phyloP scores from a whole-genome alignment of 192 early-diverging fungal genomes.

The Lunasporangiospora selenospora region DNA sequence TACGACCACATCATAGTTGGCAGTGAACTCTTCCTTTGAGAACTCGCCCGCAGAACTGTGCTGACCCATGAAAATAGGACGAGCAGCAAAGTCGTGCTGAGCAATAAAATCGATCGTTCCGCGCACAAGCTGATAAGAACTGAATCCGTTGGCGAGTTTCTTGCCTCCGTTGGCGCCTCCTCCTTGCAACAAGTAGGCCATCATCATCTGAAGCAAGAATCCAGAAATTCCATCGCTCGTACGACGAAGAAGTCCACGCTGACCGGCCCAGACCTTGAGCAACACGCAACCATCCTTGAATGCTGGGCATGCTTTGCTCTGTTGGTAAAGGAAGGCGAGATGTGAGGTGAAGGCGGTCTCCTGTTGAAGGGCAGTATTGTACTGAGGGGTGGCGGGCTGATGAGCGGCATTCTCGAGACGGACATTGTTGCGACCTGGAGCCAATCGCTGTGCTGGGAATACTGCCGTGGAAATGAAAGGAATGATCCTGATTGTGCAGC shows the following conservation, averaged over 20 bases:
- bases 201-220: slow-evolving; percentile 87
- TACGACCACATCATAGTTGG: slow-evolving; percentile 79
- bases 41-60: slow-evolving; percentile 65
- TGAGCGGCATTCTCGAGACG: slow-evolving; percentile 56
- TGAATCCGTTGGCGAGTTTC: slow-evolving; percentile 73
- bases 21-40: slow-evolving; percentile 60
- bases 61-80: slow-evolving; percentile 76
- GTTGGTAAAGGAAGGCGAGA: slow-evolving; percentile 80
- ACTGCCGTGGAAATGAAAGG: slow-evolving; percentile 71
- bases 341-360: slow-evolving; percentile 80
- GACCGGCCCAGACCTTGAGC: slow-evolving; percentile 85
- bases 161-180: slow-evolving; percentile 62
- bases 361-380: slow-evolving; percentile 83
- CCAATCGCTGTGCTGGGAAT: slow-evolving; percentile 74
- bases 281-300: slow-evolving; percentile 85
- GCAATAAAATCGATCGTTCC: slow-evolving; percentile 86
- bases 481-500: slow-evolving; percentile 78
- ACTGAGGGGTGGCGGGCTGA: slow-evolving; percentile 81
- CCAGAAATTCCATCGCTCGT: slow-evolving; percentile 65
- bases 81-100: slow-evolving; percentile 67
- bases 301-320: slow-evolving; percentile 70
- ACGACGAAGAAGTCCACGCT: slow-evolving; percentile 67
- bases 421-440: slow-evolving; percentile 84
- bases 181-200: slow-evolving; percentile 81
- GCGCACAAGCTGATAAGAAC: slow-evolving; percentile 86